Base-by-base conservation (phyloP, 345 rosid species). In the Camelina hispida region DNA sequence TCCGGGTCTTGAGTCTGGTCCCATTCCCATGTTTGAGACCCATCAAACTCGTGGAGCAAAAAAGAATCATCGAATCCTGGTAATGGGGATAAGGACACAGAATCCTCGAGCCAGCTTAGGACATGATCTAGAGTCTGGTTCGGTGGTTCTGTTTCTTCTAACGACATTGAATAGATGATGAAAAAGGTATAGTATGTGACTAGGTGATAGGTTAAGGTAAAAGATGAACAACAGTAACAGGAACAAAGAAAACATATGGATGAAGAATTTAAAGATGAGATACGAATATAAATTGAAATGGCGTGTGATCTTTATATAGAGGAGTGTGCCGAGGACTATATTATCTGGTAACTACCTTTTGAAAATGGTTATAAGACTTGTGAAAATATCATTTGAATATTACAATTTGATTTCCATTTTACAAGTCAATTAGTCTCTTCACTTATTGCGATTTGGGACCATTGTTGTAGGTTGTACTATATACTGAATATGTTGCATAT, bases 51-150 rank as follows among this genome's bases (percentile, higher is more conserved):
- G 12, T 64, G 65, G 0, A 85, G 10, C 69, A 55, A 62, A 66
- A 82, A 83, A 0, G 90, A 84, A 78, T 89, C 94, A 77, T 89
- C 90, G 18, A 91, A 70, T 81, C 84, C 79, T 6, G 89, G 83
- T 34, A 72, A 78, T 15, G 97, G 91, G 20, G 88, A 74, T 79
- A 81, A 81, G 1, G 96, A 68, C 0, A 73, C 79, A 3, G 97
- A 84, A 25, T 85, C 95, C 54, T 77, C 91, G 2, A 87, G 71
- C 94, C 94, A 87, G 66, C 88, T 90, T 57, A 85, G 46, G 73
- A 85, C 62, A 68, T 83, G 87, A 77, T 88, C 93, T 2, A 81
- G 63, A 48, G 78, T 57, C 6, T 86, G 83, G 62, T 75, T 86
- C 44, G 88, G 83, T 59, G 73, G 57, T 64, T 91, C 91, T 16